Evolutionary conservation across 352 stramenopile genomes (phyloP).

Genomic region (Poterioochromonas sp.): DNA sequence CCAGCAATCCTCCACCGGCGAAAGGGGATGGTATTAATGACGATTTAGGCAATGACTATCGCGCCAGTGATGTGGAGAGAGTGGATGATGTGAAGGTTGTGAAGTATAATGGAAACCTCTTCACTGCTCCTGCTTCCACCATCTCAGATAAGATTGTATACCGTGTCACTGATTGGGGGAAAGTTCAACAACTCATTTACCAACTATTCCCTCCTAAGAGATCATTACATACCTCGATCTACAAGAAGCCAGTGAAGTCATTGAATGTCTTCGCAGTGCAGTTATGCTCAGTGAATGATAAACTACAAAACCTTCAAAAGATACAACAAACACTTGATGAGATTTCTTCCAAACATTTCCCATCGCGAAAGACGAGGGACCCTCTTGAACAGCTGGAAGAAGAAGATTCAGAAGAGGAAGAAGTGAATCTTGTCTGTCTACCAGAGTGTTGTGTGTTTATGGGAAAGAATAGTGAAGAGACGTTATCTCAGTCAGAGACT

Average conservation of each 20-base stretch:
- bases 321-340: neutral
- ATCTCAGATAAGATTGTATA: too few relatives aligned
- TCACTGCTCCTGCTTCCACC: too few relatives aligned
- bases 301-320: neutral
- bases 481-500: neutral
- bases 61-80: too few relatives aligned
- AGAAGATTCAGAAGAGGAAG: neutral
- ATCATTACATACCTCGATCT: neutral
- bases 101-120: too few relatives aligned
- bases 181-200: neutral
- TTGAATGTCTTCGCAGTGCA: neutral
- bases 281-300: conserved; percentile 4
- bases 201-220: too few relatives aligned
- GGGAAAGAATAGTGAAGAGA: neutral
- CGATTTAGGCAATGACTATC: too few relatives aligned
- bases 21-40: too few relatives aligned
- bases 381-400: too few relatives aligned
- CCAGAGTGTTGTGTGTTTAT: neutral
- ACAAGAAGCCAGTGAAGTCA: neutral
- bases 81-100: too few relatives aligned
- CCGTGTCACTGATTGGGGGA: neutral
- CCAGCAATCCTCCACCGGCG: neutral
- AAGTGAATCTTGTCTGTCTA: neutral
- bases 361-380: neutral
- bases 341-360: neutral